phyloP scores from a whole-genome alignment of 2,329 filamentous ascomycete species.

The Alternaria sp. region DNA sequence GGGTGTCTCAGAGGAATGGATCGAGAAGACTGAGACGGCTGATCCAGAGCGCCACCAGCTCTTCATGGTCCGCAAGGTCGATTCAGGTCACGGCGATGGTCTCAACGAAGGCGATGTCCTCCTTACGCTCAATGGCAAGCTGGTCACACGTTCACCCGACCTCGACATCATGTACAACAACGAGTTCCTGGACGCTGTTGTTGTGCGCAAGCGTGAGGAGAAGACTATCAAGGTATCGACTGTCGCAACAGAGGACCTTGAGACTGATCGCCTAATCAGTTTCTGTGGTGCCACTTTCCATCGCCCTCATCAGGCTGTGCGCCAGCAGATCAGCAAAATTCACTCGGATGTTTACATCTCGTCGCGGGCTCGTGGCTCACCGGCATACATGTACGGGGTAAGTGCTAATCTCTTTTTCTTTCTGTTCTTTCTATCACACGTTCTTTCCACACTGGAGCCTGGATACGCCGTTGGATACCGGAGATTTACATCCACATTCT shows the following conservation, averaged over 20 bases:
- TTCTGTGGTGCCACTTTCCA: conserved; percentile 97
- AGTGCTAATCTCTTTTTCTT: conserved; percentile 29
- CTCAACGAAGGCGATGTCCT: conserved; percentile 92
- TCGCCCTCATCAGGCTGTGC: conserved; percentile 91
- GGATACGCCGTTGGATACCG: background rate
- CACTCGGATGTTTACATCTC: conserved; percentile 97
- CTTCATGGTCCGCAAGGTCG: conserved; percentile 96
- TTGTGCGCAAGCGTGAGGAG: conserved; percentile 86
- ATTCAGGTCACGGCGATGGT: conserved; percentile 68
- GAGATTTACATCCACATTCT: background rate
- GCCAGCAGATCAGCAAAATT: conserved; percentile 95
- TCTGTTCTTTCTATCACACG: conserved; percentile 51
- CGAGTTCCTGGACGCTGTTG: conserved; percentile 80
- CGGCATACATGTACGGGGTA: conserved; percentile 48
- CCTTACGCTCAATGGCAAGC: conserved; percentile 86
- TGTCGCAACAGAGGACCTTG: conserved; percentile 86
- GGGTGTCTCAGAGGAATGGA: conserved; percentile 97
- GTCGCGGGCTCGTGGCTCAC: conserved; percentile 64
- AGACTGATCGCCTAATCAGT: conserved; percentile 89
- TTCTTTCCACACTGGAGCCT: background rate
- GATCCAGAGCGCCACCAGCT: conserved; percentile 95
- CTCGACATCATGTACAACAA: conserved; percentile 97
- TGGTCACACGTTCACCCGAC: conserved; percentile 92
- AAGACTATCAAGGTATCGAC: conserved; percentile 81
- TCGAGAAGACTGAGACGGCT: conserved; percentile 84